Evolutionary conservation across 805 yeast species (phyloP).

Genomic region (Ogataea wickerhamii): DNA sequence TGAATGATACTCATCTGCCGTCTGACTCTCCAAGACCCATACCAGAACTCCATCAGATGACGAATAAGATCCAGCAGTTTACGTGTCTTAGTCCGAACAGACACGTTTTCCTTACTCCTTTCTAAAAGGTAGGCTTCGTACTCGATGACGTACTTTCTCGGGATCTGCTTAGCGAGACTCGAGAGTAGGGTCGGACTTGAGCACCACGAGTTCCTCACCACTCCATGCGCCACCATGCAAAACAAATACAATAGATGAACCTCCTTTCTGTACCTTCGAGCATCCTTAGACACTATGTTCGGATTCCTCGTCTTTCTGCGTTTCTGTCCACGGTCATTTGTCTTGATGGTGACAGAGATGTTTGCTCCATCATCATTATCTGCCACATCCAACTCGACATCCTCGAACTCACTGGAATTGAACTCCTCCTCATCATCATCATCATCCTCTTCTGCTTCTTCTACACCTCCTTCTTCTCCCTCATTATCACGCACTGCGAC

Average conservation of each 20-base stretch:
- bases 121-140: constrained; percentile 33
- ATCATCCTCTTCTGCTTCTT: neutral
- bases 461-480: neutral
- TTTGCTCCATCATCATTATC: constrained; percentile 7
- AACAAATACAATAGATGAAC: constrained; percentile 60
- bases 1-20: constrained; percentile 45
- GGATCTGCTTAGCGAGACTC: constrained; percentile 43
- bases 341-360: constrained; percentile 24
- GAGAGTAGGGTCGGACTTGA: constrained; percentile 42
- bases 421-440: constrained; percentile 32
- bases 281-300: constrained; percentile 48
- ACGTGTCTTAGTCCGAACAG: constrained; percentile 49
- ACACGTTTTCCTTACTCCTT: constrained; percentile 14
- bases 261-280: constrained; percentile 46
- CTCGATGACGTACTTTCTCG: constrained; percentile 43
- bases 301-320: constrained; percentile 28
- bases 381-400: constrained; percentile 30
- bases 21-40: constrained; percentile 27
- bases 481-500: too few relatives aligned
- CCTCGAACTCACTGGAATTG: constrained; percentile 40
- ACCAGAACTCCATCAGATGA: constrained; percentile 62
- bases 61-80: constrained; percentile 74
- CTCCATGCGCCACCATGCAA: constrained; percentile 63
- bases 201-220: constrained; percentile 71
- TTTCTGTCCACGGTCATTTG: constrained; percentile 15